A percentile compares a stretch with the other conserved stretches of the same genome.
These are phyloP conservation scores for Ophiosphaerella korrae DNA, from an alignment of 2,329 filamentous ascomycete species.

Conservation along the genomic window DNA sequence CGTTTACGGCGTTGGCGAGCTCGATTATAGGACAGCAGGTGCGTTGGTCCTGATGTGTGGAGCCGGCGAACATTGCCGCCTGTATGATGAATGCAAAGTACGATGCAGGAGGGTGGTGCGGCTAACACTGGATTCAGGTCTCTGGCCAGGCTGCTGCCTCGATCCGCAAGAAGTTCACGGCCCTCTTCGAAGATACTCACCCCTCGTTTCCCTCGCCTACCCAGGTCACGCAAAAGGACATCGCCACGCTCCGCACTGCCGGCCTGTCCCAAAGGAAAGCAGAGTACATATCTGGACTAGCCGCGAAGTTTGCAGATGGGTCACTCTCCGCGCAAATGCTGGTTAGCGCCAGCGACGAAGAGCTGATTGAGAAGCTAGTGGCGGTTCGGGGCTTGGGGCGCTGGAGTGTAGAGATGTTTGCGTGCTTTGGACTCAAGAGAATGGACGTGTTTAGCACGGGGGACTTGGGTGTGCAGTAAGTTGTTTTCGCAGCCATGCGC, in stretches of 20 bases:
- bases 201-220: slow-evolving; percentile 74
- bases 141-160: slow-evolving; percentile 88
- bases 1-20: slow-evolving; percentile 80
- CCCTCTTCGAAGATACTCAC: slow-evolving; percentile 58
- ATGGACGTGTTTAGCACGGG: slow-evolving; percentile 93
- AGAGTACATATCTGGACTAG: slow-evolving; percentile 88
- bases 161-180: slow-evolving; percentile 72
- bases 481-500: slow-evolving; percentile 16
- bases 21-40: slow-evolving; percentile 92
- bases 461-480: slow-evolving; percentile 85
- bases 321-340: slow-evolving; percentile 79
- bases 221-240: slow-evolving; percentile 66
- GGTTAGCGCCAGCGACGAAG: slow-evolving; percentile 79
- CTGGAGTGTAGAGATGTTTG: slow-evolving; percentile 93
- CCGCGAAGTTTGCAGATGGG: slow-evolving; percentile 76
- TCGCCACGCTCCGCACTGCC: slow-evolving; percentile 75
- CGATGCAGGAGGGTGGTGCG: too few species aligned
- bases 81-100: too few species aligned
- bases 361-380: slow-evolving; percentile 79
- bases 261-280: slow-evolving; percentile 94
- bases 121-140: slow-evolving; percentile 55
- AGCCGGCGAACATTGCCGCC: too few species aligned
- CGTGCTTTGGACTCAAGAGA: slow-evolving; percentile 90
- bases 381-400: slow-evolving; percentile 84
- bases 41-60: slow-evolving; percentile 7